These are phyloP conservation scores for Austroboletus niveus DNA, from an alignment of 1,284 basidiomycete species.

Conservation along the genomic window DNA sequence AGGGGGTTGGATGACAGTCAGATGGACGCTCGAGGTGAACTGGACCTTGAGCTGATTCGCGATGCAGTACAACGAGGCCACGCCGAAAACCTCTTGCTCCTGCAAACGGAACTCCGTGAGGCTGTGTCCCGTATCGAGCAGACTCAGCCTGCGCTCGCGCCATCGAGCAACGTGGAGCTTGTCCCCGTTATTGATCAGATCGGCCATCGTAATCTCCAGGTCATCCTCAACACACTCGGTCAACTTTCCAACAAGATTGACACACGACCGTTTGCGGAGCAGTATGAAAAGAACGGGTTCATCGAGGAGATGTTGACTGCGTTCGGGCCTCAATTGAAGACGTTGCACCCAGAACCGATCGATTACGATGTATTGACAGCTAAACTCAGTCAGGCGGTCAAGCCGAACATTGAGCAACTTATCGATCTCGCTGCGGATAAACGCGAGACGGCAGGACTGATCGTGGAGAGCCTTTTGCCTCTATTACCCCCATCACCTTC, in stretches of 20 bases:
- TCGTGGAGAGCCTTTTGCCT: slow-evolving; percentile 71
- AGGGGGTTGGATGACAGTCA: slow-evolving; percentile 61
- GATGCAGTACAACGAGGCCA: slow-evolving; percentile 68
- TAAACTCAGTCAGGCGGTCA: slow-evolving; percentile 76
- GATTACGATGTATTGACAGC: slow-evolving; percentile 75
- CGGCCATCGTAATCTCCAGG: slow-evolving; percentile 51
- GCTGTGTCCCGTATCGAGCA: slow-evolving; percentile 41
- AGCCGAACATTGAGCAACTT: slow-evolving; percentile 81
- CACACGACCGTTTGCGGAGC: slow-evolving; percentile 37
- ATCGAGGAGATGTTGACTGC: slow-evolving; percentile 57
- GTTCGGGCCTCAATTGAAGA: slow-evolving; percentile 58
- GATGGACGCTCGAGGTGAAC: slow-evolving; percentile 68
- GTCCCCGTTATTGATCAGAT: slow-evolving; percentile 53
- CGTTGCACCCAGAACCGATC: slow-evolving; percentile 59
- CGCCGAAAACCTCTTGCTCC: slow-evolving; percentile 51
- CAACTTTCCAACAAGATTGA: slow-evolving; percentile 63
- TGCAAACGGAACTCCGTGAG: slow-evolving; percentile 57
- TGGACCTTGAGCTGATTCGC: slow-evolving; percentile 74
- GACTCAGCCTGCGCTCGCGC: slow-evolving; percentile 16
- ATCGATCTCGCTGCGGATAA: slow-evolving; percentile 85
- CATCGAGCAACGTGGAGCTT: slow-evolving; percentile 30
- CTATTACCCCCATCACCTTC: slow-evolving; percentile 48
- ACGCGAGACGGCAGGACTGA: slow-evolving; percentile 76
- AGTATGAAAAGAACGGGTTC: slow-evolving; percentile 52
- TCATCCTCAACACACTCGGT: slow-evolving; percentile 57